Evolutionary conservation across 768 basidiomycete genomes (phyloP).

Genomic region (Jaapia argillacea): DNA sequence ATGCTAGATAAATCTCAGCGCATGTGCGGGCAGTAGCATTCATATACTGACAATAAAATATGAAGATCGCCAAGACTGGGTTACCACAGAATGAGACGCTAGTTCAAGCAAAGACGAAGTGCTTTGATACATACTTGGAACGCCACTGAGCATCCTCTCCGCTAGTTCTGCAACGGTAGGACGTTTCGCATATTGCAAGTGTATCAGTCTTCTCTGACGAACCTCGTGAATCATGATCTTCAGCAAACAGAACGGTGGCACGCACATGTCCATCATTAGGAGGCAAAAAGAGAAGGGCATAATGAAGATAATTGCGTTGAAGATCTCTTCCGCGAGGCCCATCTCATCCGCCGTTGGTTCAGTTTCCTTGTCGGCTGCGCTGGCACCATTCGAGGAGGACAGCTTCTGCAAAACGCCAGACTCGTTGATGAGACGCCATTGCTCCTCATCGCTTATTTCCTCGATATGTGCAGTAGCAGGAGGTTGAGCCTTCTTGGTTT

Average conservation of each 20-base stretch:
- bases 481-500: background rate
- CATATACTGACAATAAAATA: conserved; percentile 57
- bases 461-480: conserved; percentile 14
- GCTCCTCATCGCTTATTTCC: conserved; percentile 63
- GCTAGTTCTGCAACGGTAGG: conserved; percentile 35
- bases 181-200: conserved; percentile 67
- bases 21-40: background rate
- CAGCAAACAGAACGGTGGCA: conserved; percentile 3
- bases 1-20: conserved; percentile 31
- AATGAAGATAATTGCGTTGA: conserved; percentile 52
- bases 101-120: background rate
- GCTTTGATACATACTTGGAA: conserved; percentile 52
- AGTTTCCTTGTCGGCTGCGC: background rate
- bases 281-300: conserved; percentile 70
- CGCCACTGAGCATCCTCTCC: conserved; percentile 51
- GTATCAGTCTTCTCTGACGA: conserved; percentile 45
- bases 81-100: background rate
- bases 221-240: background rate
- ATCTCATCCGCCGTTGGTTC: conserved; percentile 30
- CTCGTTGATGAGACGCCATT: conserved; percentile 67
- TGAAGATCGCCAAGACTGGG: conserved; percentile 61
- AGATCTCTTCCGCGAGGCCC: conserved; percentile 56
- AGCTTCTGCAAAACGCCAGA: conserved; percentile 32
- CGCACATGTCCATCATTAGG: conserved; percentile 81
- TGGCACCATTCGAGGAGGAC: conserved; percentile 2